Percentiles rank a stretch among this genome's conserved stretches.
Conservation (phyloP, 2,329 filamentous ascomycete species). For the Diplodia intermedia region DNA sequence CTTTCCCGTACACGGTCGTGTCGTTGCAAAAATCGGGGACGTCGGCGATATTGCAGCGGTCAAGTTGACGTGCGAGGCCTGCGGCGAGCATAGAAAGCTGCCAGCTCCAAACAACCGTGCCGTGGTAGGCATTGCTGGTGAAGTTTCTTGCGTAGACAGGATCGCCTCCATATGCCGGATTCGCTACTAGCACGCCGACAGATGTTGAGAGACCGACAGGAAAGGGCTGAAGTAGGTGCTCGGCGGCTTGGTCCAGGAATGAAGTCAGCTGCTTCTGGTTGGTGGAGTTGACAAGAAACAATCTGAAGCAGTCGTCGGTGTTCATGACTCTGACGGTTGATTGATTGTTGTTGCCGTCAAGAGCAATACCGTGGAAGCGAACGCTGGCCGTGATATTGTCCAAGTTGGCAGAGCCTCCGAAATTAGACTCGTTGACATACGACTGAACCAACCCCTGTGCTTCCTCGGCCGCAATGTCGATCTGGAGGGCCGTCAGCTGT, state of each 20-base stretch:
- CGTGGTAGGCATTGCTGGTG: constrained; percentile 66
- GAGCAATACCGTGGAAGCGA: constrained; percentile 63
- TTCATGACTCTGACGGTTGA: constrained; percentile 65
- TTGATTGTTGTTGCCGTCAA: constrained; percentile 60
- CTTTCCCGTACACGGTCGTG: constrained; percentile 51
- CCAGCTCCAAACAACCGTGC: constrained; percentile 71
- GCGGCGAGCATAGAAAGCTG: constrained; percentile 69
- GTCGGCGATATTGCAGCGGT: constrained; percentile 52
- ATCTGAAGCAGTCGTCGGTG: constrained; percentile 69
- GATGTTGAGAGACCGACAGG: constrained; percentile 65
- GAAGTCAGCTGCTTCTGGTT: constrained; percentile 62
- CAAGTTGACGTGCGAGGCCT: constrained; percentile 65
- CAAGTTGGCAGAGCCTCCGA: constrained; percentile 55
- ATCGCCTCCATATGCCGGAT: constrained; percentile 63
- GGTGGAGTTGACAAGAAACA: constrained; percentile 67
- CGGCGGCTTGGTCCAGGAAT: constrained; percentile 64
- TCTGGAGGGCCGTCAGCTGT: neutral
- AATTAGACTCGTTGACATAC: constrained; percentile 56
- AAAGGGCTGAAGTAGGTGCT: constrained; percentile 64
- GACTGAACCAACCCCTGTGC: constrained; percentile 57
- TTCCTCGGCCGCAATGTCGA: constrained; percentile 42
- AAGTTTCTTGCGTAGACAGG: constrained; percentile 56
- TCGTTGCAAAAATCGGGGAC: constrained; percentile 61
- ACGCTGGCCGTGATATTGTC: constrained; percentile 55
- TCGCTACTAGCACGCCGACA: constrained; percentile 65